A percentile compares a stretch with the other conserved stretches of the same genome.
phyloP scores from a whole-genome alignment of 2,329 filamentous ascomycete genomes.

The Penicillium griseofulvum region DNA sequence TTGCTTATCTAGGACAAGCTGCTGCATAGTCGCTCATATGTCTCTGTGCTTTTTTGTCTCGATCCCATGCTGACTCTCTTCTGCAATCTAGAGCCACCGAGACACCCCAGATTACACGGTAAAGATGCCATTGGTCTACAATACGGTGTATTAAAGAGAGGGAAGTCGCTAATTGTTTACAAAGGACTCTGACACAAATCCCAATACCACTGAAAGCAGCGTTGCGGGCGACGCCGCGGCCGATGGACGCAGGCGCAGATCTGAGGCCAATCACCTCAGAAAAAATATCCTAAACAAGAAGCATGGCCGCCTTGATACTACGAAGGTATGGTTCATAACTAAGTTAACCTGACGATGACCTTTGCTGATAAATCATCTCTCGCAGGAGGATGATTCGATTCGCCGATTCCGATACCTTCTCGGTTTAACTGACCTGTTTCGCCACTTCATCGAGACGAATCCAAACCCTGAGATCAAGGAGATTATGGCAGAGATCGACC shows the following conservation, averaged over 20 bases:
- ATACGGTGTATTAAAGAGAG: no score
- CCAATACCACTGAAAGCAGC: constrained; percentile 74
- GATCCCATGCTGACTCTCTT: constrained; percentile 11
- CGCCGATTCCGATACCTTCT: constrained; percentile 91
- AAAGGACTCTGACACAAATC: constrained; percentile 64
- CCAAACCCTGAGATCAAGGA: constrained; percentile 92
- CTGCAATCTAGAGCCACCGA: constrained; percentile 45
- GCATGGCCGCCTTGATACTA: constrained; percentile 85
- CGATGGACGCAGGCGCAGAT: constrained; percentile 81
- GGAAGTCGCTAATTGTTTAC: constrained; percentile 1
- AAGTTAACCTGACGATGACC: background rate
- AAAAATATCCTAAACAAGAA: constrained; percentile 94
- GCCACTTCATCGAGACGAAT: constrained; percentile 98
- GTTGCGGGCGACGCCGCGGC: constrained; percentile 68
- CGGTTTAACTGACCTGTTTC: constrained; percentile 92
- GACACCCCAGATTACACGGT: constrained; percentile 64
- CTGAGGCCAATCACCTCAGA: constrained; percentile 83
- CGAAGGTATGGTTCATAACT: constrained; percentile 63
- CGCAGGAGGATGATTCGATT: constrained; percentile 88
- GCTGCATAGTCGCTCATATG: background rate
- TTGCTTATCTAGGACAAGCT: background rate
- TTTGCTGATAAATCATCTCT: constrained; percentile 12
- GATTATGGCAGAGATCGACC: constrained; percentile 90
- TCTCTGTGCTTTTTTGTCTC: background rate
- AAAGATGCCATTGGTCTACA: constrained; percentile 21